Evolutionary conservation across 805 yeast genomes (phyloP).

Genomic region (Spathaspora hagerdaliae): DNA sequence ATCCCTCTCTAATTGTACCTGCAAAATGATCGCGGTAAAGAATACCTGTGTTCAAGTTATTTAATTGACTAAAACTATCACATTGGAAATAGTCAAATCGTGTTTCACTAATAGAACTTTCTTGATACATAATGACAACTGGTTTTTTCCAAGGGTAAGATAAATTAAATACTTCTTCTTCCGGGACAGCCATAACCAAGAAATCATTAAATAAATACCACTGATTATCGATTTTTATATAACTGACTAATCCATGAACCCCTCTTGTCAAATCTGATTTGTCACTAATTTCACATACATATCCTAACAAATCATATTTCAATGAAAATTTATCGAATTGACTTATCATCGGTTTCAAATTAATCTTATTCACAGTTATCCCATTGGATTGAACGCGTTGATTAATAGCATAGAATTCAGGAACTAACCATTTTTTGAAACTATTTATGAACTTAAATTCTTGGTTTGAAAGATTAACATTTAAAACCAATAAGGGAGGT

Average conservation of each 20-base stretch:
- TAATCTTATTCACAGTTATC: constrained; percentile 17
- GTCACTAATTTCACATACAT: constrained; percentile 62
- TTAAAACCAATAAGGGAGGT: constrained; percentile 64
- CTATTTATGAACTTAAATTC: constrained; percentile 51
- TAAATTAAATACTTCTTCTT: constrained; percentile 73
- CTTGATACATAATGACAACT: constrained; percentile 63
- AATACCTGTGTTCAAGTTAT: constrained; percentile 53
- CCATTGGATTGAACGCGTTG: not conserved
- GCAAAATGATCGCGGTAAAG: constrained; percentile 75
- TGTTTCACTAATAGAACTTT: constrained; percentile 29
- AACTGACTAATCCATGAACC: constrained; percentile 58
- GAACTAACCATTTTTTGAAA: constrained; percentile 55
- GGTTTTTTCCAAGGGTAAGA: constrained; percentile 82
- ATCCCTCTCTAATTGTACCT: constrained; percentile 55
- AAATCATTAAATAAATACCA: constrained; percentile 94
- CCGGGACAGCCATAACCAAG: constrained; percentile 70
- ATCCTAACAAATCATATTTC: constrained; percentile 64
- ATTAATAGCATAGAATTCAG: constrained; percentile 46
- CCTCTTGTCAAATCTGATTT: constrained; percentile 35
- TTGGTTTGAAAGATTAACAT: constrained; percentile 50
- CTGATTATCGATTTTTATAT: constrained; percentile 43
- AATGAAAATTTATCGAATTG: constrained; percentile 20
- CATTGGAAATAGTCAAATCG: constrained; percentile 27
- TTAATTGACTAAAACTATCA: constrained; percentile 14
- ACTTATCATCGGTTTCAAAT: constrained; percentile 31